These are phyloP conservation scores for Cordyceps militaris DNA, from an alignment of 2,329 filamentous ascomycete species.

Conservation along the genomic window DNA sequence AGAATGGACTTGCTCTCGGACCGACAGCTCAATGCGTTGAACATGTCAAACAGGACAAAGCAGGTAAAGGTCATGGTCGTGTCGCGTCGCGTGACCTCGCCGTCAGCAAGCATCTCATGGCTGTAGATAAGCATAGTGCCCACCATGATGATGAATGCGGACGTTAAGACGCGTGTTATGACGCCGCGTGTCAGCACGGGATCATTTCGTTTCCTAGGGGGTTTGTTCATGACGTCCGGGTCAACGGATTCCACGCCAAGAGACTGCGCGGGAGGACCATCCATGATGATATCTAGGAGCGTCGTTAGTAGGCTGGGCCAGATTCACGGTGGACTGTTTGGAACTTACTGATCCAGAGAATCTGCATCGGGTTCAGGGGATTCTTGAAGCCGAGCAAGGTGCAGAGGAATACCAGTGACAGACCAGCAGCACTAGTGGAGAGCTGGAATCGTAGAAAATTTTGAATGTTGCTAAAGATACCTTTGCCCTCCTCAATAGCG, in stretches of 20 bases:
- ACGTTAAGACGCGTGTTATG: conserved; percentile 77
- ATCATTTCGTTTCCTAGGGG: conserved; percentile 75
- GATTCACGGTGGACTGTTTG: not conserved
- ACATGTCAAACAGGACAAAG: conserved; percentile 99
- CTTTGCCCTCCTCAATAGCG: conserved; percentile 97
- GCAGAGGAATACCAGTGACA: conserved; percentile 86
- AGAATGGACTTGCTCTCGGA: conserved; percentile 86
- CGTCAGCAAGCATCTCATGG: conserved; percentile 80
- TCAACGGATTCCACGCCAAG: conserved; percentile 94
- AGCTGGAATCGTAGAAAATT: conserved; percentile 99
- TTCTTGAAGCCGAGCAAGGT: conserved; percentile 90
- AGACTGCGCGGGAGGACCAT: conserved; percentile 93
- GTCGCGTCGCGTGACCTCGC: conserved; percentile 80
- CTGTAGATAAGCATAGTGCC: conserved; percentile 90
- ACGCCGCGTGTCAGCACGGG: conserved; percentile 83
- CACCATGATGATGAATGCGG: conserved; percentile 81
- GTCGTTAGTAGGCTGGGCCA: not conserved
- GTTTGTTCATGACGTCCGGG: conserved; percentile 85
- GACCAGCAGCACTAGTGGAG: conserved; percentile 88
- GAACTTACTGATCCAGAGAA: conserved; percentile 94
- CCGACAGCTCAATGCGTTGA: conserved; percentile 90
- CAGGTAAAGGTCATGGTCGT: conserved; percentile 99
- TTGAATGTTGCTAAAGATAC: conserved; percentile 99
- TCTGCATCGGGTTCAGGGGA: conserved; percentile 98
- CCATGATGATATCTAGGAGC: conserved; percentile 89